Evolutionary conservation across 768 basidiomycete genomes (phyloP).

Genomic region (Solioccasus polychromus): DNA sequence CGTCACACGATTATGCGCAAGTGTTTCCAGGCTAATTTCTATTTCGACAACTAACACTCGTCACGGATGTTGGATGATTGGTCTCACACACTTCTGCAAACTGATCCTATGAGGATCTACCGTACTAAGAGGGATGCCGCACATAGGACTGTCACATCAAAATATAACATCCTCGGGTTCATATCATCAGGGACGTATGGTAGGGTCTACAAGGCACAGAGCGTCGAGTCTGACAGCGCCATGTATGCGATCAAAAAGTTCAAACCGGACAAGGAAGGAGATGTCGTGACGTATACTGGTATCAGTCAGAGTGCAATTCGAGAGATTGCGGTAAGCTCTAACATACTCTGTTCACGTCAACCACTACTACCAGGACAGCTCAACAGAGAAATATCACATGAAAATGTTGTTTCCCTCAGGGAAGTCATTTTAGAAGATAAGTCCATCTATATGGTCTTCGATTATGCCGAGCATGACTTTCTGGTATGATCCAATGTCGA

Average conservation of each 20-base stretch:
- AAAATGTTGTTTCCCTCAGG: conserved; percentile 86
- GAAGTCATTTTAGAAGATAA: conserved; percentile 98
- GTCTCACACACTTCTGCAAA: conserved; percentile 33
- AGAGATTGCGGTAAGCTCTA: conserved; percentile 80
- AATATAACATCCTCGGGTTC: conserved; percentile 93
- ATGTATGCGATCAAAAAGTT: conserved; percentile 99
- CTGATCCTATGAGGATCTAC: conserved; percentile 85
- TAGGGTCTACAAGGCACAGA: conserved; percentile 95
- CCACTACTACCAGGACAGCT: too few relatives aligned
- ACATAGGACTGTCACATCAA: conserved; percentile 66
- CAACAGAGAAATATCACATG: conserved; percentile 86
- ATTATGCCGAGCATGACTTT: conserved; percentile 98
- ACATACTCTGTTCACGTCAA: conserved; percentile 1
- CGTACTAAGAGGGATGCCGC: conserved; percentile 72
- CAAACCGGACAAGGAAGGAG: conserved; percentile 99
- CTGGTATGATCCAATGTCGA: conserved; percentile 53
- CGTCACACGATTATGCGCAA: too few relatives aligned
- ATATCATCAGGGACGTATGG: conserved; percentile 99
- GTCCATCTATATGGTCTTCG: conserved; percentile 99
- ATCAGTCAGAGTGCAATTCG: conserved; percentile 97
- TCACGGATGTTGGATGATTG: conserved; percentile 36
- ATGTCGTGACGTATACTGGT: conserved; percentile 92
- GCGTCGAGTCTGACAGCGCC: conserved; percentile 61
- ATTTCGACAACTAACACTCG: neutral
- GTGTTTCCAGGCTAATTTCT: too few relatives aligned